These are phyloP conservation scores for Orbilia oligospora DNA, from an alignment of 2,329 filamentous ascomycete species.

Conservation along the genomic window DNA sequence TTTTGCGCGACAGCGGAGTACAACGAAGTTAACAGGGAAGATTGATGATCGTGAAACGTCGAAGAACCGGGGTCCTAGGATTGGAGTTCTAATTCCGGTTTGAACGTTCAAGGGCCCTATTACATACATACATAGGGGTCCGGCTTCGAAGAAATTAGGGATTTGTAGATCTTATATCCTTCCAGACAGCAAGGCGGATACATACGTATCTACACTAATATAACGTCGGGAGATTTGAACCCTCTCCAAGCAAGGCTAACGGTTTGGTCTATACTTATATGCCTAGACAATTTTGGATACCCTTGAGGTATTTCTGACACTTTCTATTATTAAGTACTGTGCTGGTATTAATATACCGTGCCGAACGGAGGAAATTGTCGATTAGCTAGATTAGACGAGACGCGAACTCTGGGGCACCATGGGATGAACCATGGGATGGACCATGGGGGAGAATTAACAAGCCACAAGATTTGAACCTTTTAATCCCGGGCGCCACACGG, in stretches of 20 bases:
- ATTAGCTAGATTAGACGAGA: not conserved
- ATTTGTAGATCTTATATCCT: slow-evolving; percentile 35
- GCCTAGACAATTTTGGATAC: not conserved
- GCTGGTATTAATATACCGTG: slow-evolving; percentile 36
- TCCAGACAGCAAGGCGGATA: slow-evolving; percentile 10
- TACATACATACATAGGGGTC: too few relatives aligned
- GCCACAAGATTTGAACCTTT: not conserved
- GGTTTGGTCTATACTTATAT: too few relatives aligned
- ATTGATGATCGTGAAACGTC: too few relatives aligned
- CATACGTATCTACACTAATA: too few relatives aligned
- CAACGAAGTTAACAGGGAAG: too few relatives aligned
- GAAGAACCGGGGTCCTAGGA: too few relatives aligned
- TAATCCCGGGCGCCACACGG: slow-evolving; percentile 20
- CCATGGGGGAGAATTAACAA: slow-evolving; percentile 17
- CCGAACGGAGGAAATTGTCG: slow-evolving; percentile 6
- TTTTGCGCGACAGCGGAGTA: too few relatives aligned
- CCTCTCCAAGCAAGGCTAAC: too few relatives aligned
- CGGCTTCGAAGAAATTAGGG: too few relatives aligned
- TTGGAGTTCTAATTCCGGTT: too few relatives aligned
- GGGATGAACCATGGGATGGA: too few relatives aligned
- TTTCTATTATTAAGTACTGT: not conserved
- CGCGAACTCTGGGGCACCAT: not conserved
- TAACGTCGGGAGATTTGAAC: slow-evolving; percentile 30
- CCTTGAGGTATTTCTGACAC: slow-evolving; percentile 25
- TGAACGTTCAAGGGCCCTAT: too few relatives aligned